phyloP scores from a whole-genome alignment of 306 rosid genomes.

The Ormosia semicastrata region DNA sequence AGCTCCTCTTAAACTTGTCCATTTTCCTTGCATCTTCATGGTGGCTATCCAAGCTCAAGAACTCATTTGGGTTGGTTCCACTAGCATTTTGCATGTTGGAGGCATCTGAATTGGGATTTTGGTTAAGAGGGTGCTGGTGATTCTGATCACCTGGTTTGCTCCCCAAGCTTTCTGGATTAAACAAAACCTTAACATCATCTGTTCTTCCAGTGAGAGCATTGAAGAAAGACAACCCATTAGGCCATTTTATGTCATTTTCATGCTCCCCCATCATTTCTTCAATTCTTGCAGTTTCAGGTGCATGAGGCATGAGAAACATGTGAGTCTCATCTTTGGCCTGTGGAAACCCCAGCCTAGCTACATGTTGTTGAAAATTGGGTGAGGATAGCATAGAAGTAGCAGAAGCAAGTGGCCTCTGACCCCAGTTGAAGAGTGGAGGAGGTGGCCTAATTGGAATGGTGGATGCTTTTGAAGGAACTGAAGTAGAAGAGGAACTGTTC shows the following conservation, averaged over 20 bases:
- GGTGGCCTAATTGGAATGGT: conserved; percentile 74
- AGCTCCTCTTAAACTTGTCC: conserved; percentile 87
- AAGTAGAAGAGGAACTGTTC: conserved; percentile 62
- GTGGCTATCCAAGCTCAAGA: conserved; percentile 90
- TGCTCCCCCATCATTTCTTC: conserved; percentile 84
- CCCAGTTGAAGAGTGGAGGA: conserved; percentile 79
- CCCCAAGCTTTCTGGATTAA: conserved; percentile 67
- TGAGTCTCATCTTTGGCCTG: conserved; percentile 75
- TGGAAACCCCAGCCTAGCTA: conserved; percentile 60
- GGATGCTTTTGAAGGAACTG: conserved; percentile 69
- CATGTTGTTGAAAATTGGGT: conserved; percentile 64
- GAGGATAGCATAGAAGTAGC: conserved; percentile 67
- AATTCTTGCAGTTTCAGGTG: conserved; percentile 56
- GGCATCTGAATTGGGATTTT: conserved; percentile 46
- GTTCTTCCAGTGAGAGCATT: conserved; percentile 82
- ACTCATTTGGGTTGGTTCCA: conserved; percentile 58
- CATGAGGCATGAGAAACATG: conserved; percentile 77
- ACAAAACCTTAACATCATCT: conserved; percentile 79
- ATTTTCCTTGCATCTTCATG: conserved; percentile 56
- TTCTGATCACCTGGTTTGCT: conserved; percentile 48
- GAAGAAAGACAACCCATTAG: conserved; percentile 83
- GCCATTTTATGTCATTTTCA: conserved; percentile 91
- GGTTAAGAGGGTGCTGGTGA: conserved; percentile 33
- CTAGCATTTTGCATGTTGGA: conserved; percentile 42
- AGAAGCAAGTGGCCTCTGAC: conserved; percentile 71